Percentiles rank a stretch among this genome's conserved stretches.
Conservation (phyloP, 169 alveolate genomes). For the Cryptosporidium ryanae region DNA sequence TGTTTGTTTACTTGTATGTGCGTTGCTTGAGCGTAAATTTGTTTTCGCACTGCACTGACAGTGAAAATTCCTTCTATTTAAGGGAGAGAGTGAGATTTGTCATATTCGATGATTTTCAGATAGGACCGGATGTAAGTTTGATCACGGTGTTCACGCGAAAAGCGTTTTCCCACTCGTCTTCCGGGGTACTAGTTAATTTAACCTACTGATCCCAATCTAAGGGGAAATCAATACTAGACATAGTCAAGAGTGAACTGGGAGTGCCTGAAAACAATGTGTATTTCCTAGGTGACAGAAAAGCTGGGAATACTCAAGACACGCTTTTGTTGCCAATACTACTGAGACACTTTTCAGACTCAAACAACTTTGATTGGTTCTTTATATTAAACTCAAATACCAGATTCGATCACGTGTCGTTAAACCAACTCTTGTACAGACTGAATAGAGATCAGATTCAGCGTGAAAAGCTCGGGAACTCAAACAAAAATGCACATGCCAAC, state of each 20-base stretch:
- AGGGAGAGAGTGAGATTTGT: constrained; percentile 31
- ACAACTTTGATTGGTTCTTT: constrained; percentile 71
- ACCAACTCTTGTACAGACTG: constrained; percentile 5
- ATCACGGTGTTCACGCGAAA: neutral
- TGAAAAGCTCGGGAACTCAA: constrained; percentile 31
- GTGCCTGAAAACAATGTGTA: constrained; percentile 32
- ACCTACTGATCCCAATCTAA: neutral
- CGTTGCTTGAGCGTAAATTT: too few species aligned
- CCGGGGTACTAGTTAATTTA: too few species aligned
- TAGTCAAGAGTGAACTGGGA: constrained; percentile 17
- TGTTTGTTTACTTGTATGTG: too few species aligned
- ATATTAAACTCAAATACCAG: constrained; percentile 44
- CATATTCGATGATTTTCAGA: constrained; percentile 55
- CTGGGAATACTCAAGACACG: constrained; percentile 32
- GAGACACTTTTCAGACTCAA: constrained; percentile 22
- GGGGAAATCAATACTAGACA: constrained; percentile 45
- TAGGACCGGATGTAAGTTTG: constrained; percentile 68
- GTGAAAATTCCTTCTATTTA: neutral
- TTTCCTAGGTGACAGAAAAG: constrained; percentile 15
- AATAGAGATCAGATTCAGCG: constrained; percentile 19
- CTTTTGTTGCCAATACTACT: constrained; percentile 41
- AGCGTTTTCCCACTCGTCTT: too few species aligned
- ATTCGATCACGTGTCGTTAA: constrained; percentile 22
- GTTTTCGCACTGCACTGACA: too few species aligned
- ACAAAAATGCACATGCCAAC: constrained; percentile 1